These are phyloP conservation scores for Erysimum cheiri DNA, from an alignment of 441 rosid genomes.

Conservation along the genomic window DNA sequence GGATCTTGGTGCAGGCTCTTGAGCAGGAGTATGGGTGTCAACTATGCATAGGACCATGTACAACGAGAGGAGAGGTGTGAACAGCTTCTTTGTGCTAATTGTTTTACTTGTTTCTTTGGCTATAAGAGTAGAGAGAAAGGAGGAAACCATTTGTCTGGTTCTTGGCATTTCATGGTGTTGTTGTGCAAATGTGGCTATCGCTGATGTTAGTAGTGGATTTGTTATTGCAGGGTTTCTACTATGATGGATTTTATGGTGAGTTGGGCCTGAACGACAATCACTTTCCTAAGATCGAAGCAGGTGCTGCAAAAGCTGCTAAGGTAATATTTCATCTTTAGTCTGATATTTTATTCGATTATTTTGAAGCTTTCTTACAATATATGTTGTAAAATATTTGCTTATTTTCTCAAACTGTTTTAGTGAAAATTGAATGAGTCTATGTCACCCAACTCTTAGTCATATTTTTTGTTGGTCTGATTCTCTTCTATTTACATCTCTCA, in stretches of 20 bases:
- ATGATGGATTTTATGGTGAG: slow-evolving; percentile 93
- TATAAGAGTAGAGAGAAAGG: not conserved
- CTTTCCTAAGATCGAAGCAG: slow-evolving; percentile 72
- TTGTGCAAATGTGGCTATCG: not conserved
- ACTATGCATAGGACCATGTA: slow-evolving; percentile 98
- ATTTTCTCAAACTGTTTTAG: not conserved
- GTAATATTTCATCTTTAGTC: slow-evolving; percentile 51
- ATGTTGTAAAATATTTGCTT: slow-evolving; percentile 15
- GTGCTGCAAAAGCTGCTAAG: slow-evolving; percentile 75
- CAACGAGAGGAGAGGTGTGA: slow-evolving; percentile 95
- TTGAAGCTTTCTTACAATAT: slow-evolving; percentile 12
- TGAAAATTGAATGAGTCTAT: not conserved
- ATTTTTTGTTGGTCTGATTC: not conserved
- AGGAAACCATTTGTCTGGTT: slow-evolving; percentile 5
- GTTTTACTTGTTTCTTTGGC: slow-evolving; percentile 12
- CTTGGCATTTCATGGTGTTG: not conserved
- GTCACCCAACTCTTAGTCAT: not conserved
- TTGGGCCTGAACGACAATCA: slow-evolving; percentile 86
- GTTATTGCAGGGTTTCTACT: slow-evolving; percentile 85
- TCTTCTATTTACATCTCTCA: slow-evolving; percentile 44
- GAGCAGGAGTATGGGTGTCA: slow-evolving; percentile 90
- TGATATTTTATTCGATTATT: not conserved
- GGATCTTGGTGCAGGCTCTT: slow-evolving; percentile 60
- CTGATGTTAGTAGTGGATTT: slow-evolving; percentile 32
- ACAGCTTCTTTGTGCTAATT: slow-evolving; percentile 6